phyloP scores from a whole-genome alignment of 1,284 basidiomycete genomes.

The Rhizoctonia solani region DNA sequence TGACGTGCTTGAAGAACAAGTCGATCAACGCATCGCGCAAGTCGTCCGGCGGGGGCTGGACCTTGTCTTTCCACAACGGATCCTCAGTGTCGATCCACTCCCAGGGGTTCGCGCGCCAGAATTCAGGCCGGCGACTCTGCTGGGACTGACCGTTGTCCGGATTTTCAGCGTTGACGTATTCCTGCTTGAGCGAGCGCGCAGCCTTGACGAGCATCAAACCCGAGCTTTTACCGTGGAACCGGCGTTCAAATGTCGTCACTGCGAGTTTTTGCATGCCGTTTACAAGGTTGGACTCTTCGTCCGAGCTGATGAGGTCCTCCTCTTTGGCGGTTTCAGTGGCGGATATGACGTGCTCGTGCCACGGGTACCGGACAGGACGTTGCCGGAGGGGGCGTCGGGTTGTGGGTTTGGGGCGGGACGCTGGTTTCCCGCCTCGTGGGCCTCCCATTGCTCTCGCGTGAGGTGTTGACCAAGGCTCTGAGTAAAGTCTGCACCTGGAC shows the following conservation, averaged over 20 bases:
- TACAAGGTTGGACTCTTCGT: conserved; percentile 37
- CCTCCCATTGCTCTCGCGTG: conserved; percentile 72
- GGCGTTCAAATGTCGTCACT: conserved; percentile 35
- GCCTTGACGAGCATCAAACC: conserved; percentile 66
- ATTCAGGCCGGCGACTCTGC: conserved; percentile 41
- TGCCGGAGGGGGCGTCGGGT: conserved; percentile 17
- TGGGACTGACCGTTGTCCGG: not conserved
- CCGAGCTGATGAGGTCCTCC: conserved; percentile 35
- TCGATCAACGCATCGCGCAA: conserved; percentile 65
- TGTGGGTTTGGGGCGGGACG: conserved; percentile 8
- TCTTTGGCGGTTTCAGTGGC: conserved; percentile 23
- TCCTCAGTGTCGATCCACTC: conserved; percentile 52
- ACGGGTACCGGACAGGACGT: conserved; percentile 7
- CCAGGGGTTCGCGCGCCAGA: conserved; percentile 45
- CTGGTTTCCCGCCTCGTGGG: conserved; percentile 33
- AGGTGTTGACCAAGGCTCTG: conserved; percentile 69
- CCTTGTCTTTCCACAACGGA: conserved; percentile 43
- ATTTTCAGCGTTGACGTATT: conserved; percentile 51
- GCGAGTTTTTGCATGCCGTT: conserved; percentile 35
- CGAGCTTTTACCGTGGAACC: conserved; percentile 47
- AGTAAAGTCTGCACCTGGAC: conserved; percentile 68
- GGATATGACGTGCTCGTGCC: conserved; percentile 33
- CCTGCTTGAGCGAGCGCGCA: conserved; percentile 67
- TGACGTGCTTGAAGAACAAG: conserved; percentile 67
- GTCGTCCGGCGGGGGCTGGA: conserved; percentile 64